Base-by-base conservation (phyloP, 2,329 filamentous ascomycete species). In the Botrytis hyacinthi region DNA sequence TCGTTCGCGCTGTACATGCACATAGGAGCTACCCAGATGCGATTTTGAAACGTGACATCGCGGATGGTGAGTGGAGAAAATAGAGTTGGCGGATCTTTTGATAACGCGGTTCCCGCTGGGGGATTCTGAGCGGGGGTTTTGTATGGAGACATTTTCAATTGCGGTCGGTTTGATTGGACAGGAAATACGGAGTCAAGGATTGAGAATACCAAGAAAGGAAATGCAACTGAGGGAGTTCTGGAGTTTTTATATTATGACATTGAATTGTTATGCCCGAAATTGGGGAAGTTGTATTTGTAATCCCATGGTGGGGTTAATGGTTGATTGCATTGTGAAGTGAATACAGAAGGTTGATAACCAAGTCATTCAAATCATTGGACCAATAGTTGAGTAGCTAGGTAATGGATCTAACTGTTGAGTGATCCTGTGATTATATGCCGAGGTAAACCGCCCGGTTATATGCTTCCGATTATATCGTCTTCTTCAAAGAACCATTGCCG, bases 11-110 rank as follows among this genome's bases (percentile, higher is more conserved):
- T 79, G 72, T 80, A 82, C 79, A 83, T 85, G 81, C 85, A 86
- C 84, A 86, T 84, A 18, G 85, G 85, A 5, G 83, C 82, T 59
- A 86, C 82, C 75, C 84, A 76, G 77, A 73, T 83, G 60, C 85
- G 83, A 75, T 86, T 86, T 54, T 83, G 84, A 65, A 86, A 81
- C 9, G 81, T 83, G 46, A 85, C 77, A 66, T 82, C 81, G 54
- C 85, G 81, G 69, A 86, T 82, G 65, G 80, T 84, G 57, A 87
- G 77, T 5, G 85, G 84, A 0, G 81, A 81, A 78, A 86, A 86
- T 40, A 86, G 78, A 5, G 78, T 80, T 59, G 81, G 81, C 7
- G 80, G 77, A 68, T 78, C 76, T 16, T 70, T 51, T 8, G 73
- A 75, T 7, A 80, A 70, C 29, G 80, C 79, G 32, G 80, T 77